Evolutionary conservation across 768 basidiomycete species (phyloP), one percentile per base, ranked within the genome.

Genomic region (Phallus indusiatus): DNA sequence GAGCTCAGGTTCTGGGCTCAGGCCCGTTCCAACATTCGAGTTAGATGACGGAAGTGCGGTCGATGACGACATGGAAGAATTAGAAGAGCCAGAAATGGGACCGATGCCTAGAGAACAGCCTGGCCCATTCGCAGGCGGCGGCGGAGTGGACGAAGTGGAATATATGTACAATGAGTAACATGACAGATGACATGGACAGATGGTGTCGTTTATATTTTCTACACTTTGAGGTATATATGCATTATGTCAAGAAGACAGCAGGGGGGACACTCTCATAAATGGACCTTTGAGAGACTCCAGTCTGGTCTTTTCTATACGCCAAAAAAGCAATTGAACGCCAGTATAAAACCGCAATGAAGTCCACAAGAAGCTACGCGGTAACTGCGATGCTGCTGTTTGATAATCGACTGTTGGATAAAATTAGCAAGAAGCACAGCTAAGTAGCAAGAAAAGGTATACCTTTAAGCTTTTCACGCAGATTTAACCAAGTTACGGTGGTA

Each of bases 141-240:
- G 65, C 54, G 67, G 90, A 53, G 90, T 93, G 16, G 90, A 93
- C 64, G 90, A 93, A 71, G 90, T 93, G 7, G 91, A 93, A 67
- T 90, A 54, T 52, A 53, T 62, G 58, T 62, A 59, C 18, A 53
- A 58, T 17, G 61, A 62, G 47, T 62, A 62, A 52, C n/a, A n/a
- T n/a, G n/a, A n/a, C n/a, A n/a, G n/a, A n/a, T n/a, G n/a, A n/a
- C n/a, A n/a, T n/a, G n/a, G n/a, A n/a, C n/a, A n/a, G n/a, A n/a
- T n/a, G n/a, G n/a, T n/a, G n/a, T n/a, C n/a, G n/a, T n/a, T n/a
- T n/a, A n/a, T n/a, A n/a, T n/a, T n/a, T n/a, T n/a, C n/a, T n/a
- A n/a, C n/a, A n/a, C n/a, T n/a, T n/a, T n/a, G n/a, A n/a, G n/a
- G n/a, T n/a, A n/a, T n/a, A n/a, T n/a, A n/a, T n/a, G n/a, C n/a